These are phyloP conservation scores for Neopestalotiopsis sp. DNA, from an alignment of 2,329 filamentous ascomycete species.

Conservation along the genomic window DNA sequence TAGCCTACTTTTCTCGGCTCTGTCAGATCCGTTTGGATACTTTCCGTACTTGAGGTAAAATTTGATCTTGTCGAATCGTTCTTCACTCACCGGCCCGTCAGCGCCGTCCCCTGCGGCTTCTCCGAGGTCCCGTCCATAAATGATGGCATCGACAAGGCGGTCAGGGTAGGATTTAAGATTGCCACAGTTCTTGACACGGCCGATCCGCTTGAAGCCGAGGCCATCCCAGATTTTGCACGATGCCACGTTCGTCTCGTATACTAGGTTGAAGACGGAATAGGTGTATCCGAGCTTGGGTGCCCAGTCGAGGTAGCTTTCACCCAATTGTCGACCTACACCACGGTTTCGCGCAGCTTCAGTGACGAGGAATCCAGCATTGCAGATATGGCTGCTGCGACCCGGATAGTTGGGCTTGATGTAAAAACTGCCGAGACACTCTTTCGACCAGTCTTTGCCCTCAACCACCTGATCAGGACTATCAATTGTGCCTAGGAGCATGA, in stretches of 20 bases:
- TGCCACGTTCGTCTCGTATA: constrained; percentile 92
- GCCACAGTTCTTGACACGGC: constrained; percentile 76
- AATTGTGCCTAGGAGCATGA: constrained; percentile 84
- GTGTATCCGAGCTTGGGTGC: constrained; percentile 83
- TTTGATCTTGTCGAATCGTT: constrained; percentile 98
- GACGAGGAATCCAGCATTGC: constrained; percentile 82
- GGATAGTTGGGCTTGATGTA: constrained; percentile 96
- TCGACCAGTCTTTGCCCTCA: constrained; percentile 75
- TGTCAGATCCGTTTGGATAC: constrained; percentile 91
- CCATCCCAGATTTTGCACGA: constrained; percentile 92
- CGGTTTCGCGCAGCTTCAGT: constrained; percentile 76
- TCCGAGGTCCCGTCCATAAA: constrained; percentile 72
- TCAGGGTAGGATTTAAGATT: constrained; percentile 72
- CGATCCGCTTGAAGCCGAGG: constrained; percentile 90
- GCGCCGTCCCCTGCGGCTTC: constrained; percentile 45
- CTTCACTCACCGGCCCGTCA: constrained; percentile 85
- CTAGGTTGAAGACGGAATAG: constrained; percentile 92
- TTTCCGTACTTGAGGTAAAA: constrained; percentile 95
- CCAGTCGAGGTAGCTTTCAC: constrained; percentile 79
- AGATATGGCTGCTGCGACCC: constrained; percentile 87
- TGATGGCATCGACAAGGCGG: constrained; percentile 76
- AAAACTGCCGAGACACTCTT: constrained; percentile 85
- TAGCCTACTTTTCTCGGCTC: constrained; percentile 93
- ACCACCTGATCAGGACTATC: constrained; percentile 63
- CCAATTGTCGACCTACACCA: constrained; percentile 77